Base-by-base conservation (phyloP, 2,329 filamentous ascomycete species). In the Alternaria infectoria region DNA sequence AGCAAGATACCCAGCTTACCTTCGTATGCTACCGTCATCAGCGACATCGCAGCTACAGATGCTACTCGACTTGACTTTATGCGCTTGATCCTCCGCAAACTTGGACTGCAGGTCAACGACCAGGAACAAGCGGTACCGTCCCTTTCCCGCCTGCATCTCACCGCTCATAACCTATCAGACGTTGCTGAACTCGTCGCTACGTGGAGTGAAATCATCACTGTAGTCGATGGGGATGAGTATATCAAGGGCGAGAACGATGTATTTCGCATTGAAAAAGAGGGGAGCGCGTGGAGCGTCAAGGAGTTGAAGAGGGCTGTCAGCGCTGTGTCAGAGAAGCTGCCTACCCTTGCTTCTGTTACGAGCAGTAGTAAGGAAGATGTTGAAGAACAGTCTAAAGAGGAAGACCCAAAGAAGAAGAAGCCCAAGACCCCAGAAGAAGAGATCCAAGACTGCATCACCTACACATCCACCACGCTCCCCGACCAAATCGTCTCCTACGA, bases 201-300 rank as follows among this genome's bases (percentile, higher is more conserved):
- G 3, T 89, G 89, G 85, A 84, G 87, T 64, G 89, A 92, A 44
- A 87, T 91, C 64, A 88, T 93, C 67, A 78, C 82, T 74, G 86
- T 87, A 59, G 88, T 91, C 54, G 86, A 89, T 43, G 87, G 86
- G 2, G 85, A 90, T 61, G 89, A 93, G 69, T 89, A 90, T 73
- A 90, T 98, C 75, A 90, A 89, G 71, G 93, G 89, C 60, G 92
- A 94, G 67, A 90, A 91, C 65, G 95, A 98, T 73, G 91, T 88
- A 0, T 98, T 98, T 76, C 88, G 89, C 58, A 82, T 97, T 32
- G 88, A 94, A 71, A 91, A 89, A 49, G 85, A 88, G 6, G 84
- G 86, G 11, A 88, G 88, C 26, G 59, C 62, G 2, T 80, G 75
- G 76, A 66, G 66, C 13, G 65, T 79, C 0, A 65, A 70, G 23